Percentiles rank a stretch among this genome's conserved stretches.
Conservation (phyloP, 2,329 filamentous ascomycete species). For the Verticillium isaacii region DNA sequence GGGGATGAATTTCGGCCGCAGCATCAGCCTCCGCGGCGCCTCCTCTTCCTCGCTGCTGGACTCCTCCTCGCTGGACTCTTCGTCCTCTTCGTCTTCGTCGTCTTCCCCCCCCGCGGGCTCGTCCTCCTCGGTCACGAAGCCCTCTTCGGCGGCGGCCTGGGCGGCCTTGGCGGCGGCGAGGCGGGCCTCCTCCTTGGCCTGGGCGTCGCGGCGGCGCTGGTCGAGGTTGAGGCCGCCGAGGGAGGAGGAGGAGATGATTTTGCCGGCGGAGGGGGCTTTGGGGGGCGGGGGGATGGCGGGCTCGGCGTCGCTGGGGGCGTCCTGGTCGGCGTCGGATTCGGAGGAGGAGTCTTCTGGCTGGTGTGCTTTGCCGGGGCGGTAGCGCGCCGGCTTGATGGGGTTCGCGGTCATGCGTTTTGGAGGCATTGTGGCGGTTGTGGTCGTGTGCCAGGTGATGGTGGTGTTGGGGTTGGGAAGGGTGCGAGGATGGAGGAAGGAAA, state of each 20-base stretch:
- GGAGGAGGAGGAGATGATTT: slow-evolving; percentile 50
- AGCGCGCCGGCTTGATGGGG: slow-evolving; percentile 71
- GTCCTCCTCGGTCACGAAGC: slow-evolving; percentile 56
- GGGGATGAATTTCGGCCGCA: slow-evolving; percentile 60
- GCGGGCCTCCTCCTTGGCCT: slow-evolving; percentile 40
- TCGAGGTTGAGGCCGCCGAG: slow-evolving; percentile 48
- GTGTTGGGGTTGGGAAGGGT: neutral
- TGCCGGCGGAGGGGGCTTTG: slow-evolving; percentile 51
- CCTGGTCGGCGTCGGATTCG: slow-evolving; percentile 41
- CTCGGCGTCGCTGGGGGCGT: slow-evolving; percentile 16
- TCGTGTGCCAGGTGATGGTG: neutral
- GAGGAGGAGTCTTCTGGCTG: slow-evolving; percentile 46
- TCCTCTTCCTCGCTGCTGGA: slow-evolving; percentile 48
- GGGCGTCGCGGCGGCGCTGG: slow-evolving; percentile 38
- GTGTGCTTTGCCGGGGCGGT: slow-evolving; percentile 77
- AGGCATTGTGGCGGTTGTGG: slow-evolving; percentile 41
- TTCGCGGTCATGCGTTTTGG: slow-evolving; percentile 93
- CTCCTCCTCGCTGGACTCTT: slow-evolving; percentile 28
- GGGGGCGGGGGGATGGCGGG: slow-evolving; percentile 47
- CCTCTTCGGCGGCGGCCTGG: slow-evolving; percentile 51
- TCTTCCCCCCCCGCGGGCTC: slow-evolving; percentile 33
- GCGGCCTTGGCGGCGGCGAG: slow-evolving; percentile 46
- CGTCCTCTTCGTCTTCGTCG: slow-evolving; percentile 26
- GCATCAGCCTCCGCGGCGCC: slow-evolving; percentile 51
- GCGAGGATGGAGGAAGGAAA: neutral